Base-by-base conservation (phyloP, 2,329 filamentous ascomycete species). In the Xenoacremonium recifei region DNA sequence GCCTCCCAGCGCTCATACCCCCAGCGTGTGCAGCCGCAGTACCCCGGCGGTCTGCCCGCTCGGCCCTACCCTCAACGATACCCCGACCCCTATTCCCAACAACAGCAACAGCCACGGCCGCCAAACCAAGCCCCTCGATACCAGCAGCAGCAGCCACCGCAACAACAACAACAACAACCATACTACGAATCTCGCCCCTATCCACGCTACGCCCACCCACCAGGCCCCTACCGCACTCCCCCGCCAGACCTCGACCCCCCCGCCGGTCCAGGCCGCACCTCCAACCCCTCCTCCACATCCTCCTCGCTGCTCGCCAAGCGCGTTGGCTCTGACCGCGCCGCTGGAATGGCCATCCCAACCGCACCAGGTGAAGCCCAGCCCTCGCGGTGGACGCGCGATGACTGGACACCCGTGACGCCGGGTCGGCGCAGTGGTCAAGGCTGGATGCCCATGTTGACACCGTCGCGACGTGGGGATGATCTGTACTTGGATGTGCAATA, bases 401-500 rank as follows among this genome's bases (percentile, higher is more conserved):
- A n/a, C 18, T 9, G 17, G 5, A n/a, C 9, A 20, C 10, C 30
- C 9, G 7, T 18, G 11, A 34, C 32, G 16, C 17, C 32, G 16
- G 20, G 20, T 9, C 15, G 10, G 9, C 16, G n/a, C 20, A 15
- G 15, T 16, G 15, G 30, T 16, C 30, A 27, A 16, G 45, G 50
- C 18, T 66, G 62, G 62, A 38, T 81, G 51, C 83, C 83, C 3
- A 76, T 74, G 50, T 56, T 88, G 53, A 88, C 84, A 34, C 85
- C 85, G 3, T 82, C 80, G 42, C 68, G 82, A 46, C 72, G 80
- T 36, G 84, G 85, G 0, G 79, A 84, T 19, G 82, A 87, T 58
- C 57, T 88, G 45, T 84, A 77, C 50, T 56, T 82, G 51, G 75
- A 76, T 50, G 76, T 82, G 47, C 70, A 73, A 46, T 80, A 47